Percentiles rank a stretch among this genome's conserved stretches.
Conservation (phyloP, 345 rosid species). For the Sapria himalayana region DNA sequence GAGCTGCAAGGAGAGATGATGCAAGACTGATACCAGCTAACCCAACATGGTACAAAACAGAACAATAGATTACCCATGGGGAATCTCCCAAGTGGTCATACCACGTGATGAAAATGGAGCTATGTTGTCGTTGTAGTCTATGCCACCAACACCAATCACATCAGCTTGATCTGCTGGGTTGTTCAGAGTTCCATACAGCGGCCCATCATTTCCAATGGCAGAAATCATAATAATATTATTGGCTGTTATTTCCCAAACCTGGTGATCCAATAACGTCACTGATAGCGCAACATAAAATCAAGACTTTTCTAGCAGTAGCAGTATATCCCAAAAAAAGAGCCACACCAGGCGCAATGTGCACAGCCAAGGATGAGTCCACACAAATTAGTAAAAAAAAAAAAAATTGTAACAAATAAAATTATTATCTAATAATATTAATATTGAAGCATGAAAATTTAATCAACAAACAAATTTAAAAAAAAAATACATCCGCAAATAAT, state of each 20-base stretch:
- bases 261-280: slow-evolving; percentile 15
- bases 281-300: slow-evolving; percentile 3
- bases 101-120: slow-evolving; percentile 99
- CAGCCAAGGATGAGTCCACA: too few species aligned
- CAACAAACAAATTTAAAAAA: too few species aligned
- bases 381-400: too few species aligned
- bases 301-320: background rate
- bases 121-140: slow-evolving; percentile 85
- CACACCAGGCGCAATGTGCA: too few species aligned
- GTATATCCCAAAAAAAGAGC: too few species aligned
- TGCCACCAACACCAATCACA: slow-evolving; percentile 97
- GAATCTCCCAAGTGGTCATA: slow-evolving; percentile 99
- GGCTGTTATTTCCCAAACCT: slow-evolving; percentile 99
- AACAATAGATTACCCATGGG: slow-evolving; percentile 58
- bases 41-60: too few species aligned
- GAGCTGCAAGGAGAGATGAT: too few species aligned
- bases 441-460: too few species aligned
- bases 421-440: too few species aligned
- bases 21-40: too few species aligned
- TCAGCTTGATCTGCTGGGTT: slow-evolving; percentile 99
- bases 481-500: too few species aligned
- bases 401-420: too few species aligned
- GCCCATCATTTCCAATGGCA: slow-evolving; percentile 99
- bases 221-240: slow-evolving; percentile 95
- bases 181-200: slow-evolving; percentile 88